These are phyloP conservation scores for Neurospora terricola DNA, from an alignment of 495 filamentous ascomycete genomes.

Conservation along the genomic window DNA sequence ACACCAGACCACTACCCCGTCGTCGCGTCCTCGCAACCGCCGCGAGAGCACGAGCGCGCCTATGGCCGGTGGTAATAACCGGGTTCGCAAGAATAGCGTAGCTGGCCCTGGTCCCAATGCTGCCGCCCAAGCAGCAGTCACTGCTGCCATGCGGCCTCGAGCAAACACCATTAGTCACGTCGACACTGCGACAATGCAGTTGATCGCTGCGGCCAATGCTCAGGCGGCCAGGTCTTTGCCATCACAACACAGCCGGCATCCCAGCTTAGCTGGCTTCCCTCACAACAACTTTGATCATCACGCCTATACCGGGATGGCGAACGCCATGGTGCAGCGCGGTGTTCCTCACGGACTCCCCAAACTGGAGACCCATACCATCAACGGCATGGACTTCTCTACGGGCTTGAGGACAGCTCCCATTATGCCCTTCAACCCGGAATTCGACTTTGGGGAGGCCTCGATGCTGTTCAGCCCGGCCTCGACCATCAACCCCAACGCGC, in stretches of 20 bases:
- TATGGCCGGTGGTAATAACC: constrained; percentile 45
- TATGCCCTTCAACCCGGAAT: constrained; percentile 57
- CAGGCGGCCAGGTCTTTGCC: constrained; percentile 45
- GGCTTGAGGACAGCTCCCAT: constrained; percentile 75
- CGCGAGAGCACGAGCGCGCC: constrained; percentile 80
- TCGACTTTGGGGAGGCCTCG: constrained; percentile 55
- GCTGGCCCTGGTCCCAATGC: constrained; percentile 44
- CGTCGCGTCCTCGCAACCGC: constrained; percentile 75
- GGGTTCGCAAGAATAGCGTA: constrained; percentile 87
- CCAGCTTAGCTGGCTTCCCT: constrained; percentile 55
- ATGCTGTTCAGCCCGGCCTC: constrained; percentile 55
- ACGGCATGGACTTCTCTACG: constrained; percentile 45
- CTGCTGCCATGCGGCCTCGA: constrained; percentile 65
- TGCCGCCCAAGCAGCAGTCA: constrained; percentile 32
- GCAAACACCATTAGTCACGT: constrained; percentile 97
- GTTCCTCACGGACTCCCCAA: constrained; percentile 59
- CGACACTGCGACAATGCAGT: constrained; percentile 63
- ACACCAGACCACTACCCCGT: constrained; percentile 89
- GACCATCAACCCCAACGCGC: constrained; percentile 92
- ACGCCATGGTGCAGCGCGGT: constrained; percentile 52
- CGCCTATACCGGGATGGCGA: constrained; percentile 59
- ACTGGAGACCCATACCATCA: constrained; percentile 64
- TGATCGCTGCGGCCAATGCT: constrained; percentile 50
- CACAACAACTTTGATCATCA: constrained; percentile 39
- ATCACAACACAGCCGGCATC: constrained; percentile 49